Evolutionary conservation across 306 rosid species (phyloP).

Genomic region (Dalbergia oliveri): DNA sequence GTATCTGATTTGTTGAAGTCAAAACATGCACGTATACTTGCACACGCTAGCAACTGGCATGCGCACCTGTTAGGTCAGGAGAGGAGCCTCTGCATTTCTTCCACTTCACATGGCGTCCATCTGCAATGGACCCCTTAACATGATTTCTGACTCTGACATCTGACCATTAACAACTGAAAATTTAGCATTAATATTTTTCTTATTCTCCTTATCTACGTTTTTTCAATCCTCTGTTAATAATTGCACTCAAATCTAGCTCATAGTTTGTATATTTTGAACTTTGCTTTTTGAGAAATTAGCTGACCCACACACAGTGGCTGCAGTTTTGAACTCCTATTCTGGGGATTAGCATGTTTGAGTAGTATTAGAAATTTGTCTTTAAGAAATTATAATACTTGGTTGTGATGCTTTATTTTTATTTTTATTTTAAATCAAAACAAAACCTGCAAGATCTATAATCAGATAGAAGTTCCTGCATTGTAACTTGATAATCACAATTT

Average conservation of each 20-base stretch:
- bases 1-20: conserved; percentile 2
- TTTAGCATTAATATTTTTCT: neutral
- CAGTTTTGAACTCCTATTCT: conserved; percentile 22
- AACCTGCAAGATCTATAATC: neutral
- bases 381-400: neutral
- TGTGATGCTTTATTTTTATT: neutral
- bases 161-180: conserved; percentile 22
- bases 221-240: too few relatives aligned
- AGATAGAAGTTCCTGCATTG: neutral
- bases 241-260: too few relatives aligned
- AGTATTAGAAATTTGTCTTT: conserved; percentile 3
- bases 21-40: neutral
- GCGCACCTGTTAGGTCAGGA: conserved; percentile 20
- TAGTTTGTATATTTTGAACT: too few relatives aligned
- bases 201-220: neutral
- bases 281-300: neutral
- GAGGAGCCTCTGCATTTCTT: conserved; percentile 37
- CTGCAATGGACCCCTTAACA: conserved; percentile 30
- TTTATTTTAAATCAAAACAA: neutral
- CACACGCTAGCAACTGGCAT: conserved; percentile 23
- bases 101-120: conserved; percentile 33
- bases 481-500: neutral
- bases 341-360: conserved; percentile 6
- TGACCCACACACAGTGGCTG: too few relatives aligned
- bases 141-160: conserved; percentile 30